These are phyloP conservation scores for Pseudogymnoascus pannorum DNA, from an alignment of 2,329 filamentous ascomycete genomes.

Conservation along the genomic window DNA sequence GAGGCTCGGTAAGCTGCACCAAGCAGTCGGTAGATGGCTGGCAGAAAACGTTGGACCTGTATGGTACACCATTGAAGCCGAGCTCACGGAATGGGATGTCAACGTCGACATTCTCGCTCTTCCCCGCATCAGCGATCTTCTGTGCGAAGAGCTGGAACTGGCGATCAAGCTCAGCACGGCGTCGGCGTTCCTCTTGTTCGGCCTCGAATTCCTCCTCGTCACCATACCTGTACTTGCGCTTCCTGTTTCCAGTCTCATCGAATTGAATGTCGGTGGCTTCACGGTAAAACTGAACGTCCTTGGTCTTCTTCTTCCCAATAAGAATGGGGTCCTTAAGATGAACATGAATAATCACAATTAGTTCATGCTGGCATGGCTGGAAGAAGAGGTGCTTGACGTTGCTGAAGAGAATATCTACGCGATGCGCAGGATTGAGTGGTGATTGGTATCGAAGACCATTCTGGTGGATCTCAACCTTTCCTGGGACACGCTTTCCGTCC, in stretches of 20 bases:
- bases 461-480: conserved; percentile 94
- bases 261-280: conserved; percentile 98
- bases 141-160: conserved; percentile 95
- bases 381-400: conserved; percentile 99
- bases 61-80: conserved; percentile 93
- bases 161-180: conserved; percentile 85
- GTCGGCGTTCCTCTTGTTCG: conserved; percentile 90
- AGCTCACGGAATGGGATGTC: conserved; percentile 96
- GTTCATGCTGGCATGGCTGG: conserved; percentile 90
- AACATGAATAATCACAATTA: conserved; percentile 97
- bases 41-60: conserved; percentile 89
- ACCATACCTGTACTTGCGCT: conserved; percentile 94
- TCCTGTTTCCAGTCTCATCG: conserved; percentile 95
- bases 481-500: conserved; percentile 93
- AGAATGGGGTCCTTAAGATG: conserved; percentile 98
- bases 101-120: conserved; percentile 83
- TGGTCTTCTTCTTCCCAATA: conserved; percentile 96
- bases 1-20: conserved; percentile 93
- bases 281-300: conserved; percentile 96
- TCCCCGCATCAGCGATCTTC: conserved; percentile 93
- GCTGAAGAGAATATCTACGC: conserved; percentile 91
- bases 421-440: conserved; percentile 68
- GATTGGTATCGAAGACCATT: conserved; percentile 96
- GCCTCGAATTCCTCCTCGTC: conserved; percentile 99
- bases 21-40: conserved; percentile 95